Evolutionary conservation across 371 early-diverging fungal species (phyloP), one percentile per base, ranked within the genome.

Genomic region (Rhizomucor pusillus): DNA sequence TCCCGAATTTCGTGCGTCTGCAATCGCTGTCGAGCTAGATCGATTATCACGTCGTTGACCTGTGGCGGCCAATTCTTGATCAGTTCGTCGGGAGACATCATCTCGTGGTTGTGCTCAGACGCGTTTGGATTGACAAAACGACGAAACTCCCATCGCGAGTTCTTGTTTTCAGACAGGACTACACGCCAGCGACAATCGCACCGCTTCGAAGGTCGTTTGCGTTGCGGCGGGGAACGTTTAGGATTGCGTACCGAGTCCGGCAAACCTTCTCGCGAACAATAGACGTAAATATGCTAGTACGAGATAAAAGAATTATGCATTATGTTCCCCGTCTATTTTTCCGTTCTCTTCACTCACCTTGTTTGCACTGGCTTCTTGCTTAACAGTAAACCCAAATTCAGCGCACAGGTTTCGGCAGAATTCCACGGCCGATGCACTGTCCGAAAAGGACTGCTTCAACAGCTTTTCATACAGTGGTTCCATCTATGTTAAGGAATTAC

Each of bases 231-330:
- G 57, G 67, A 66, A 29, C 29, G 29, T 63, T 60, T 61, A n/a
- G 60, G 68, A 57, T 72, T 71, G 40, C 79, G 79, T 60, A 69
- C 56, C 18, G 77, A 77, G 50, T 81, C 81, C 10, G 79, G 73
- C 4, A 78, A 63, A 33, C 81, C 81, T 61, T 81, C 81, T 25
- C 81, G 63, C 2, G 81, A 81, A 47, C 81, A 81, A 48, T 78
- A 73, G 44, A 84, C 66, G 50, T 84, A 84, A 20, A 84, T 79
- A 48, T 80, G 80, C 84, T 84, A 63, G n/a, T n/a, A n/a, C n/a
- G n/a, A n/a, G n/a, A n/a, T n/a, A n/a, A n/a, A 13, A 25, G 22
- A 34, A 45, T 18, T 3, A 13, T 43, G 22, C 12, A 13, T 11
- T 12, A 33, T 22, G 47, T 44, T 1, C 9, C 6, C 16, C 9